These are phyloP conservation scores for Salvia sclarea DNA, from an alignment of 305 asterid species.

Conservation along the genomic window DNA sequence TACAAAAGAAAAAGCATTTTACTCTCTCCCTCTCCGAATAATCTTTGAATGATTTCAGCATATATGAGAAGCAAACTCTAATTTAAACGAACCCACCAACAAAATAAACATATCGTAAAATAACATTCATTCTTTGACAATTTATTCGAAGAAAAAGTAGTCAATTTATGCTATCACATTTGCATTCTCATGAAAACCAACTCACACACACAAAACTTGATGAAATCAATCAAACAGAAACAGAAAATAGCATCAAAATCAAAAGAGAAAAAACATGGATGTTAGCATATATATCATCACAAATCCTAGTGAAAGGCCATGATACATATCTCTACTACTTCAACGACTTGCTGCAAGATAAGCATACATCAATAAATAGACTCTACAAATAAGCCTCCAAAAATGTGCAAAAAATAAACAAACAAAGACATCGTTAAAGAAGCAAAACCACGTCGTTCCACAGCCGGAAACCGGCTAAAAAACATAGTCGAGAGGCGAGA, in stretches of 20 bases:
- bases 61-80: too few species aligned
- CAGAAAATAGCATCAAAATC: neutral
- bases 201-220: too few species aligned
- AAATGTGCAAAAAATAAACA: neutral
- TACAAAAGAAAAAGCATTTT: too few species aligned
- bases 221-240: neutral
- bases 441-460: neutral
- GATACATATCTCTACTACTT: slow-evolving; percentile 18
- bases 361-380: slow-evolving; percentile 15
- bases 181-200: too few species aligned
- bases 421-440: neutral
- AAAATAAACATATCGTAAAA: too few species aligned
- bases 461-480: slow-evolving; percentile 16
- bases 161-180: too few species aligned
- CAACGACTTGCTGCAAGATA: slow-evolving; percentile 13
- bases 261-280: neutral
- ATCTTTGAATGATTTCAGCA: too few species aligned
- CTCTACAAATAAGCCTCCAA: slow-evolving; percentile 4
- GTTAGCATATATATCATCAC: slow-evolving; percentile 10
- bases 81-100: too few species aligned
- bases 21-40: too few species aligned
- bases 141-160: too few species aligned
- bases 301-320: neutral
- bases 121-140: too few species aligned
- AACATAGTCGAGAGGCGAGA: neutral